These are phyloP conservation scores for Pinguiococcus pyrenoidosus DNA, from an alignment of 108 stramenopile genomes.

Conservation along the genomic window DNA sequence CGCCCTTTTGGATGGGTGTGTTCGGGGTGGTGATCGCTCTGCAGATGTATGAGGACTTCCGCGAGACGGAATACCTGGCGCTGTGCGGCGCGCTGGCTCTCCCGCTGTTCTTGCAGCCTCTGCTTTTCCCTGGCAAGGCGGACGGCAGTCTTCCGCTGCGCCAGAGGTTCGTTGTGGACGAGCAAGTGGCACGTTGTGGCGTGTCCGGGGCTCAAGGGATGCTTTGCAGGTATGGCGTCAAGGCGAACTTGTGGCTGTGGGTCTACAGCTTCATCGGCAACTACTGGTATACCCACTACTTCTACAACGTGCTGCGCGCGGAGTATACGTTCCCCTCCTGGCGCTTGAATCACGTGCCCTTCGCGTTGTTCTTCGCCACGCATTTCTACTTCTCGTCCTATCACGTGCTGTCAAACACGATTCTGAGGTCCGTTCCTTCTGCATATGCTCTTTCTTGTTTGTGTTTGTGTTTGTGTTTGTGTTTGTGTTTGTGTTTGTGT, in stretches of 20 bases:
- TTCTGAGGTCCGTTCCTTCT: too few relatives aligned
- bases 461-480: too few relatives aligned
- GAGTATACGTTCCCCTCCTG: constrained; percentile 80
- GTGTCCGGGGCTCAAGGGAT: too few relatives aligned
- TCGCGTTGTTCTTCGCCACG: constrained; percentile 72
- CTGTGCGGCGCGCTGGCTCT: neutral
- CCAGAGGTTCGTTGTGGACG: neutral
- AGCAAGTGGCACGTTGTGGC: too few relatives aligned
- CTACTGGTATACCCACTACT: constrained; percentile 82
- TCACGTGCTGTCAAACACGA: constrained; percentile 79
- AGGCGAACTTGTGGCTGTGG: constrained; percentile 75
- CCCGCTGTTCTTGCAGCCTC: constrained; percentile 2
- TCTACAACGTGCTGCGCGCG: constrained; percentile 85
- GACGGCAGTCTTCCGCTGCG: too few relatives aligned
- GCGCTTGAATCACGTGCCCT: constrained; percentile 89
- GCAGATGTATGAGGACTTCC: constrained; percentile 26
- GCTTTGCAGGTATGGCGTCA: constrained; percentile 72
- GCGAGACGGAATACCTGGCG: constrained; percentile 10
- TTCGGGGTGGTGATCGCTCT: constrained; percentile 29
- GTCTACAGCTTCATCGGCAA: constrained; percentile 92
- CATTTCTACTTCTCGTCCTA: constrained; percentile 93
- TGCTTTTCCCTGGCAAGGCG: too few relatives aligned
- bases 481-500: too few relatives aligned
- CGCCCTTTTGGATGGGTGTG: constrained; percentile 27
- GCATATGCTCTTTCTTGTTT: too few relatives aligned